A percentile compares a stretch with the other conserved stretches of the same genome.
These are phyloP conservation scores for Heterobasidion annosum DNA, from an alignment of 1,284 basidiomycete genomes.

Conservation along the genomic window DNA sequence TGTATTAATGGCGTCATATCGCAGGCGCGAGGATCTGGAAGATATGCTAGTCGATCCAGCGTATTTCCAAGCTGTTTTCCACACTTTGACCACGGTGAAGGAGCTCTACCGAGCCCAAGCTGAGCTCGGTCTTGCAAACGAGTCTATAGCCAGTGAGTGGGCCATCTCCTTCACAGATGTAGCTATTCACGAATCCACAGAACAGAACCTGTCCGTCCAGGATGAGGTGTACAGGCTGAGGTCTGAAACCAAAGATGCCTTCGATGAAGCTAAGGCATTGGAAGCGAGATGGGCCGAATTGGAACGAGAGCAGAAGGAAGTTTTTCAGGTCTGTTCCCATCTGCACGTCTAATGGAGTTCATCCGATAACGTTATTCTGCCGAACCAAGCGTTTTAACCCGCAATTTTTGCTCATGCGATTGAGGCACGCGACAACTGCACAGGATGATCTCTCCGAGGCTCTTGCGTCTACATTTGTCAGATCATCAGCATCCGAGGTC, in stretches of 20 bases:
- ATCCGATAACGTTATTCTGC: neutral
- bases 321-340: slow-evolving; percentile 65
- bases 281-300: slow-evolving; percentile 78
- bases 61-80: slow-evolving; percentile 84
- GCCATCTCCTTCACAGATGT: neutral
- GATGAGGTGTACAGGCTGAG: slow-evolving; percentile 66
- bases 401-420: slow-evolving; percentile 78
- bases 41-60: slow-evolving; percentile 73
- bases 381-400: slow-evolving; percentile 64
- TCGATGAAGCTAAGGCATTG: slow-evolving; percentile 73
- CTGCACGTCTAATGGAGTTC: neutral
- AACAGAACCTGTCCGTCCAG: slow-evolving; percentile 67
- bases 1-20: neutral
- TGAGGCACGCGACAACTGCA: slow-evolving; percentile 77
- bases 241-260: slow-evolving; percentile 75
- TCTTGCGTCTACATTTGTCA: slow-evolving; percentile 73
- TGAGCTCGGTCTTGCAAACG: slow-evolving; percentile 75
- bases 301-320: slow-evolving; percentile 77
- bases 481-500: slow-evolving; percentile 31
- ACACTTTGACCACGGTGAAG: slow-evolving; percentile 68
- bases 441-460: slow-evolving; percentile 86
- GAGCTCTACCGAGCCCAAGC: slow-evolving; percentile 67
- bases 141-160: slow-evolving; percentile 73
- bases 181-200: slow-evolving; percentile 26
- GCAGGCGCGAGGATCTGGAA: slow-evolving; percentile 80